Base-by-base conservation (phyloP, 2,329 filamentous ascomycete genomes). In the Xenoacremonium recifei region DNA sequence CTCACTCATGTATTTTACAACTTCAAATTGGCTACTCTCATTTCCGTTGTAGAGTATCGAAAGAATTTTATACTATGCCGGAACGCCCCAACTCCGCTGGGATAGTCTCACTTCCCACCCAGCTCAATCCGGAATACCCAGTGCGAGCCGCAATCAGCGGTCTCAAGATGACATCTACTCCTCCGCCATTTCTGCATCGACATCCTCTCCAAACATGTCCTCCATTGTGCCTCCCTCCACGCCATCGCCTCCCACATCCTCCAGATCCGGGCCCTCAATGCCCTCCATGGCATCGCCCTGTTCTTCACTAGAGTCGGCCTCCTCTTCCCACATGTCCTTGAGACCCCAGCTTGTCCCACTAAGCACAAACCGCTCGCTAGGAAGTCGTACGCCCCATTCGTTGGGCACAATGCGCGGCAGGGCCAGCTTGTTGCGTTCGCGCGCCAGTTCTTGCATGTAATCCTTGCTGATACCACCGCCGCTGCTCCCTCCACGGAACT, bases 391-490 rank as follows among this genome's bases (percentile, higher is more conserved):
- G 18, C 83, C 83, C 80, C 82, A 87, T 59, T 86, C 83, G 55
- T 78, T 79, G 31, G 77, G 73, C 11, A 77, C 69, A 13, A 86
- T 77, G 47, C 76, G 74, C 16, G 83, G 83, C 48, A 90, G 65
- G 1, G 75, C 77, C 20, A 85, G 71, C 54, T 79, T 79, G 66
- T 90, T 90, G 49, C 83, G 71, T 59, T 86, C 82, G 49, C 76
- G 72, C 11, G 86, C 87, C n/a, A 89, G 70, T 61, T 90, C 85
- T 42, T 84, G 69, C 70, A 91, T 74, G 64, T 86, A 90, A 51
- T 92, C 87, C 60, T 91, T 91, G 62, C 73, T 79, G 37, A 80
- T 69, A 7, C 77, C 78, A 23, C 75, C 69, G 7, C 69, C 72
- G 15, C 71, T 71, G 39, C 70, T 70, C 58, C 75, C 72, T 48